Conservation (phyloP, 352 stramenopile species). For the Globisporangium uncinulatum region DNA sequence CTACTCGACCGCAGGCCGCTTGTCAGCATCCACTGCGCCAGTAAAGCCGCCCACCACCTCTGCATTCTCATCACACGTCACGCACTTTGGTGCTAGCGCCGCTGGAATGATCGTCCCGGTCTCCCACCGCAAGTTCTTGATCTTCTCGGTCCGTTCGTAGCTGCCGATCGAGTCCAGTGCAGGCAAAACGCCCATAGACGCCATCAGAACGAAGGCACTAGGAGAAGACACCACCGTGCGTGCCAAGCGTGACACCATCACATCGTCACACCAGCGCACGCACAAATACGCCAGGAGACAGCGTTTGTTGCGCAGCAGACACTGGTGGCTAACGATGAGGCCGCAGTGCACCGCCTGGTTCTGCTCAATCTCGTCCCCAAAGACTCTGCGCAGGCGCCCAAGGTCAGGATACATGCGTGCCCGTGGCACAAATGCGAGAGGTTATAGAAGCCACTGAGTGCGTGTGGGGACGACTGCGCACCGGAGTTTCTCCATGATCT, state of each 20-base stretch:
- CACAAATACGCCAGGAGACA: constrained; percentile 86
- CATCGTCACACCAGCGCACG: constrained; percentile 1
- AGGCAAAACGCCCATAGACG: background rate
- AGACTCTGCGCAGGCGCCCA: constrained; percentile 27
- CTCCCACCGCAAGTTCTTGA: constrained; percentile 89
- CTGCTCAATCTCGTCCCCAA: constrained; percentile 56
- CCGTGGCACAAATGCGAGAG: too few relatives aligned
- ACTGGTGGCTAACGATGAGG: constrained; percentile 87
- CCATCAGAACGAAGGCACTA: background rate
- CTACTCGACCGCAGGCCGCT: constrained; percentile 20
- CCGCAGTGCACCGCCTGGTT: constrained; percentile 61
- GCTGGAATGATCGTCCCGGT: constrained; percentile 84
- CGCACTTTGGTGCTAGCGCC: constrained; percentile 59
- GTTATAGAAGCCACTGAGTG: background rate
- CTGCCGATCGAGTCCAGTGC: constrained; percentile 11
- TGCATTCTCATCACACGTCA: background rate
- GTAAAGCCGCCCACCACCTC: too few relatives aligned
- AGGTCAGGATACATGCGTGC: background rate
- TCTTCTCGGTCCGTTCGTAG: constrained; percentile 77
- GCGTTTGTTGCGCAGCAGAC: constrained; percentile 87
- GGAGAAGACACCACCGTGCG: too few relatives aligned
- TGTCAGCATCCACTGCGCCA: background rate
- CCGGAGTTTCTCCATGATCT: constrained; percentile 73
- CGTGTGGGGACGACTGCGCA: constrained; percentile 12
- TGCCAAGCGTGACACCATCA: too few relatives aligned